Base-by-base conservation (phyloP, 176 grass and related monocot species). In the Rhipidocladum racemiflorum region DNA sequence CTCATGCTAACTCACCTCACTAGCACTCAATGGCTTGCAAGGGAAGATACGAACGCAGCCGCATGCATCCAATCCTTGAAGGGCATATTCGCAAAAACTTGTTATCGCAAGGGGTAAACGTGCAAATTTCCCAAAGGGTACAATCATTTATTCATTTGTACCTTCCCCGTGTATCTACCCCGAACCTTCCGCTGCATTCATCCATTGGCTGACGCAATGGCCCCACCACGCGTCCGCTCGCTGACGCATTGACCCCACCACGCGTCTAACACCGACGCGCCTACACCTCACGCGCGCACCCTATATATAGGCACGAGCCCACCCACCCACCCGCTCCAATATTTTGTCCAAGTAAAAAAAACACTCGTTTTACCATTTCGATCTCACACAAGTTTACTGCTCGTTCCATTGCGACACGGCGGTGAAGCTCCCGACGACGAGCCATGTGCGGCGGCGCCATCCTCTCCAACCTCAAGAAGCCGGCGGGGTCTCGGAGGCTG, bases 371-470 rank as follows among this genome's bases (percentile, higher is more conserved):
- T 45, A 65, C 42, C 77, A 72, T 71, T 81, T 69, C 50, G 18
- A 69, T 40, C 39, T 20, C 7, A 0, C 51, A 10, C 68, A n/a
- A 27, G 42, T 80, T 80, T 42, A 60, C 55, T 39, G 29, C 29
- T 65, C 17, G 20, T 14, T 81, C 61, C 50, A 17, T 27, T 43
- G 15, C 30, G 17, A 15, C 45, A 23, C 43, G 30, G 75, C 56
- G 66, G 75, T 57, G 84, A 70, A 56, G 68, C 45, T 25, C 34
- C 45, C 76, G 76, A 35, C 62, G 68, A 74, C 67, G 72, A 73
- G 71, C 65, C 84, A 97, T 97, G 95, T 97, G 95, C n/a, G 92
- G 95, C 69, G 95, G 95, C 27, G 90, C 88, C 65, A 91, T 94
- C 60, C 71, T 97, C 73, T 66, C 76, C 9, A 29, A 70, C 53